Evolutionary conservation across 768 basidiomycete genomes (phyloP), one percentile per base, ranked within the genome.

Genomic region (Thelephora ganbajun): DNA sequence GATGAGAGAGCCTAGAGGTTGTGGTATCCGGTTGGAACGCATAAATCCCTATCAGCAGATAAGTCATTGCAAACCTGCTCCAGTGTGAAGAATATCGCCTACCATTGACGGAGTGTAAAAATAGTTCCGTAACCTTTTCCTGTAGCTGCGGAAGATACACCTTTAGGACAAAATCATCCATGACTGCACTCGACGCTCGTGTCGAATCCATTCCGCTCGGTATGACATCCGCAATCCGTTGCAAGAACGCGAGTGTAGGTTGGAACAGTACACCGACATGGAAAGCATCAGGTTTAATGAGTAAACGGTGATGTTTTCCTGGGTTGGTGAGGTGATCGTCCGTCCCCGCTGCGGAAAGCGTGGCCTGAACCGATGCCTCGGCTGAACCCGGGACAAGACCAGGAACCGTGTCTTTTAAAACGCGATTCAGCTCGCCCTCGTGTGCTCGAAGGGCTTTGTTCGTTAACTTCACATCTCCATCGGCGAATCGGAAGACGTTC

Each of bases 101-200:
- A 86, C 85, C 80, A 18, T 79, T 78, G 20, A 93, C 79, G 5
- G 89, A 81, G 48, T 85, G 76, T 59, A 90, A 90, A 64, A 96
- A 93, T 16, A 96, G 66, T 45, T 75, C 69, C 1, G 85, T 81
- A 43, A 94, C 89, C 60, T 90, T 92, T 60, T 97, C 93, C 60
- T 97, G 93, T 50, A 99, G 63, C 61, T 96, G 93, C 0, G 94
- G 94, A 42, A 98, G 66, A 66, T 94, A 98, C 0, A 90, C 84
- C 48, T 81, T 86, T 37, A 91, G 66, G 11, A 99, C 90, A 58
- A 99, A 98, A 44, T 96, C 88, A 51, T 97, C 90, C 50, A 97
- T 61, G 11, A 93, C 77, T 16, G 75, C 69, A 39, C 77, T 82
- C 22, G 86, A 80, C 2, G 79, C 72, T 45, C 74, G 69, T 18